These are phyloP conservation scores for Grifola frondosa DNA, from an alignment of 1,284 basidiomycete genomes.

Conservation along the genomic window DNA sequence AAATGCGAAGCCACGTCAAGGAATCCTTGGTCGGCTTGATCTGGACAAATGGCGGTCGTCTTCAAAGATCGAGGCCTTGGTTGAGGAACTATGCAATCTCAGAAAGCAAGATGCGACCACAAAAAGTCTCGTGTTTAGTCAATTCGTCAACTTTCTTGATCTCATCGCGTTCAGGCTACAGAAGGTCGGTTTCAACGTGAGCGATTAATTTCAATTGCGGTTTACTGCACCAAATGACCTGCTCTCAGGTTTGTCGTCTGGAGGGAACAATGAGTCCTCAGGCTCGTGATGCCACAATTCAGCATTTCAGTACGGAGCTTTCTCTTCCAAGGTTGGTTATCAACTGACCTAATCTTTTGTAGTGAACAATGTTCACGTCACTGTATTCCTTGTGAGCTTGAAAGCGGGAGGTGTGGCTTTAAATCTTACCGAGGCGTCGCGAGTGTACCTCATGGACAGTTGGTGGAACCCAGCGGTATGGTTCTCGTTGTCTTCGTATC, in stretches of 20 bases:
- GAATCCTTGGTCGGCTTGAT: conserved; percentile 90
- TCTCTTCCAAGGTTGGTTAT: not conserved
- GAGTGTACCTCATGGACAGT: conserved; percentile 90
- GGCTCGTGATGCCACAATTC: conserved; percentile 92
- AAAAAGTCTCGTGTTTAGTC: conserved; percentile 96
- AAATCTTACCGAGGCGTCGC: conserved; percentile 90
- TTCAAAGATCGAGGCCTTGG: conserved; percentile 95
- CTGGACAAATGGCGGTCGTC: conserved; percentile 91
- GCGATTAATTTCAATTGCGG: no score
- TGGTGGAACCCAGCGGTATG: conserved; percentile 89
- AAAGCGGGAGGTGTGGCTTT: conserved; percentile 97
- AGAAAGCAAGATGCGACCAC: conserved; percentile 86
- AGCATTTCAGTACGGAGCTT: conserved; percentile 79
- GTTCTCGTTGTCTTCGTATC: conserved; percentile 7
- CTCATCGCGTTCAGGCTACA: conserved; percentile 93
- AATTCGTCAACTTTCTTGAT: conserved; percentile 90
- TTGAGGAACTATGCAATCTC: conserved; percentile 90
- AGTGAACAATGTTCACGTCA: conserved; percentile 94
- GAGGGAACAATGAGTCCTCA: conserved; percentile 98
- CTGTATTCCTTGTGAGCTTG: conserved; percentile 93
- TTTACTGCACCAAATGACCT: no score
- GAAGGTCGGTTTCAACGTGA: conserved; percentile 83
- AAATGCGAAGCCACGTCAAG: conserved; percentile 74
- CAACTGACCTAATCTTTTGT: conserved; percentile 3
- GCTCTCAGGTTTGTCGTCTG: conserved; percentile 90